A percentile compares a stretch with the other conserved stretches of the same genome.
Evolutionary conservation across 163 green algal genomes (phyloP).

Genomic region (Scenedesmus sp.): DNA sequence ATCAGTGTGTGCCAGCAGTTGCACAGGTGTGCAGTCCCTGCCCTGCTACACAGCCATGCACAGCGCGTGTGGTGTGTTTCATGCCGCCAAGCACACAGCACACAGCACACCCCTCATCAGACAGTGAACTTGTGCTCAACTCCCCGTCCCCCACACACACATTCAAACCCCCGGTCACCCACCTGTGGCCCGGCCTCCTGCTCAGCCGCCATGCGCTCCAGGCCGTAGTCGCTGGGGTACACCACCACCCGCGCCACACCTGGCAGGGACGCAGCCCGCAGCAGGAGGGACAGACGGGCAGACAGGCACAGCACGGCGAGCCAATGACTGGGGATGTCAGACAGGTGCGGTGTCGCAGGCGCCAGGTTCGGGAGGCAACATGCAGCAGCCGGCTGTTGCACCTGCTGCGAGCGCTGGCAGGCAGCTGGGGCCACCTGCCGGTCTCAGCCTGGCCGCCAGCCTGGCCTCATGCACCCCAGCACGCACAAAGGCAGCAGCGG

Average conservation of each 20-base stretch:
- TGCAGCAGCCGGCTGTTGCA: background rate
- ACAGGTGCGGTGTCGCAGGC: background rate
- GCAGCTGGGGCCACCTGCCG: no score
- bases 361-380: background rate
- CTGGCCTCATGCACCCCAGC: background rate
- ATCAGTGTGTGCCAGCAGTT: background rate
- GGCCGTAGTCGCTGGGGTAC: slow-evolving; percentile 94
- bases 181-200: slow-evolving; percentile 81
- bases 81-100: background rate
- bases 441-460: background rate
- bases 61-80: no score
- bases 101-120: background rate
- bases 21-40: background rate
- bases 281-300: background rate
- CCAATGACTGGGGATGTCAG: background rate
- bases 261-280: background rate
- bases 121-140: no score
- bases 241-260: slow-evolving; percentile 84
- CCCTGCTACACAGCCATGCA: background rate
- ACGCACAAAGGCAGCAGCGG: background rate
- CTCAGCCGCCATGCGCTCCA: slow-evolving; percentile 94
- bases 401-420: background rate
- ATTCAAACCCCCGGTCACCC: background rate
- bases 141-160: background rate
- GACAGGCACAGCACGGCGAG: background rate